Conservation (phyloP, 179 eudicot species). For the Pouteria campechiana region DNA sequence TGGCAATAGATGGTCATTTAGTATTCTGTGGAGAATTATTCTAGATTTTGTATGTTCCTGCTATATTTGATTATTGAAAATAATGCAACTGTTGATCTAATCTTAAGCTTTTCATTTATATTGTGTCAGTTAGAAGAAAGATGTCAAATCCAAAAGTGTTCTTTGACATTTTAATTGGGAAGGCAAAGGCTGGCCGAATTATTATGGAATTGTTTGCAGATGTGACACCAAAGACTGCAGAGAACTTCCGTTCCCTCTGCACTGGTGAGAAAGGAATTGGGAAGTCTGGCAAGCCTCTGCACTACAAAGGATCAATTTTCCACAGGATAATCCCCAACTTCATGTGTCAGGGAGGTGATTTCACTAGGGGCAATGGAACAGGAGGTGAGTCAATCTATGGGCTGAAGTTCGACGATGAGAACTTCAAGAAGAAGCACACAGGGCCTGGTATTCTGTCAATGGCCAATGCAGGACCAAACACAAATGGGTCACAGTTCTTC, state of each 20-base stretch:
- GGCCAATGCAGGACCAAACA: conserved; percentile 59
- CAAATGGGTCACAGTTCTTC: conserved; percentile 62
- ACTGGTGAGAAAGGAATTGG: conserved; percentile 67
- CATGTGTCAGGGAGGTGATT: conserved; percentile 73
- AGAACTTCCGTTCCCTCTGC: conserved; percentile 59
- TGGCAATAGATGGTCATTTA: background rate
- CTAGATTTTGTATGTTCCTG: background rate
- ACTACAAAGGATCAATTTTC: conserved; percentile 47
- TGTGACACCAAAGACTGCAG: conserved; percentile 55
- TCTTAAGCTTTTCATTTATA: conserved; percentile 4
- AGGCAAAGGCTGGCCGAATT: conserved; percentile 39
- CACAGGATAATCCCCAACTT: conserved; percentile 52
- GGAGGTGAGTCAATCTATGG: conserved; percentile 76
- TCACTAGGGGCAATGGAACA: conserved; percentile 51
- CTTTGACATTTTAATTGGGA: conserved; percentile 50
- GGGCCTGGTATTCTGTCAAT: conserved; percentile 56
- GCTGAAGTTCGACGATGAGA: conserved; percentile 39
- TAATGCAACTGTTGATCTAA: background rate
- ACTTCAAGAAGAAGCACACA: conserved; percentile 52
- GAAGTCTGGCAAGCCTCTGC: conserved; percentile 41
- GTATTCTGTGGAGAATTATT: background rate
- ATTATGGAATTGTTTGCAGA: conserved; percentile 53
- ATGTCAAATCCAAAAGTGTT: conserved; percentile 66
- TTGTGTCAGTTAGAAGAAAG: background rate
- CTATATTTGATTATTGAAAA: background rate